Conservation (phyloP, 805 yeast species). For the Yueomyces sp. region DNA sequence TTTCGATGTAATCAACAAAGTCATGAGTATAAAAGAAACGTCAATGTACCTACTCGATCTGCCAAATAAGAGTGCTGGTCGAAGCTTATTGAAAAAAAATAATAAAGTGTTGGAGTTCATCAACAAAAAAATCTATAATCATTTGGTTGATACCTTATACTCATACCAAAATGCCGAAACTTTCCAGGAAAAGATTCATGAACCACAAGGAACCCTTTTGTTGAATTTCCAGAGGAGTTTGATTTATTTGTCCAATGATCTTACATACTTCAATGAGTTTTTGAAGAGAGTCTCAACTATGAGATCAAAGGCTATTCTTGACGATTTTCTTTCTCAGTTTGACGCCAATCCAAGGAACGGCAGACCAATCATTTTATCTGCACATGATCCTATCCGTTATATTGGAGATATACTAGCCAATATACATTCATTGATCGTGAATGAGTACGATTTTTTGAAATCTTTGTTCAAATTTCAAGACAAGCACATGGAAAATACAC, state of each 20-base stretch:
- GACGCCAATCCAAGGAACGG: constrained; percentile 19
- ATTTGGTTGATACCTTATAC: constrained; percentile 24
- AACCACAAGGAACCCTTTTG: constrained; percentile 5
- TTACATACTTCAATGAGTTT: constrained; percentile 43
- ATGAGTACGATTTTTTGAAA: constrained; percentile 67
- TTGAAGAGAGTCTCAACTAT: constrained; percentile 50
- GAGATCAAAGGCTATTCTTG: constrained; percentile 49
- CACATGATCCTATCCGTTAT: constrained; percentile 71
- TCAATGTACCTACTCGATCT: constrained; percentile 60
- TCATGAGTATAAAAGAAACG: constrained; percentile 49
- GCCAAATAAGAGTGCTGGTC: constrained; percentile 53
- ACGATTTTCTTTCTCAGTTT: constrained; percentile 54
- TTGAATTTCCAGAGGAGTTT: constrained; percentile 23
- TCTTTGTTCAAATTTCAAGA: constrained; percentile 40
- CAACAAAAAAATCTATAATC: constrained; percentile 38
- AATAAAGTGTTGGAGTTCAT: constrained; percentile 38
- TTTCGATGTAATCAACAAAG: constrained; percentile 45
- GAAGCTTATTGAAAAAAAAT: constrained; percentile 48
- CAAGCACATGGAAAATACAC: constrained; percentile 5
- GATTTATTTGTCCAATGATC: constrained; percentile 26
- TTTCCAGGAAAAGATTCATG: constrained; percentile 6
- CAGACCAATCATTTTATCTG: constrained; percentile 46
- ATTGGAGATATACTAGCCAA: constrained; percentile 83
- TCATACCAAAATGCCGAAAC: constrained; percentile 13
- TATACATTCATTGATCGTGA: constrained; percentile 72